Evolutionary conservation across 805 yeast species (phyloP), one percentile per base, ranked within the genome.

Genomic region (Candida namnaoensis): DNA sequence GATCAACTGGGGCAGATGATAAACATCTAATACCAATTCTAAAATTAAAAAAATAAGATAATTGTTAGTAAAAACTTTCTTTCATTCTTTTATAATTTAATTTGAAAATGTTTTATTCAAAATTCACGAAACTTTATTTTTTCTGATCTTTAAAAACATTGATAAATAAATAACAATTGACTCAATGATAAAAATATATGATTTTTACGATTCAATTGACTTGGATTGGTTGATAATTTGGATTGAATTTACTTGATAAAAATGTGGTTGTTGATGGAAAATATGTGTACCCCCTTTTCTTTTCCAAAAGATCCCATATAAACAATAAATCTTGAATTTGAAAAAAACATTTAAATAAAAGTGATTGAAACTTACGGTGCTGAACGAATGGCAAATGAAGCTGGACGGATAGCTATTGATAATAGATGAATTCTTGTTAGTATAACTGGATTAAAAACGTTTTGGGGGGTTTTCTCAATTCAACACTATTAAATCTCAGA

Each of bases 11-110:
- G 35, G 63, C 52, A 30, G 61, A 54, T 38, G 88, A 77, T 63
- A 78, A 63, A 60, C 64, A 70, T 73, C 91, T 83, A 52, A 77
- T 61, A 49, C 84, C 85, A 58, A 75, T 64, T 61, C 74, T 70
- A 37, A 14, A 33, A 15, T n/a, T n/a, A n/a, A 28, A 19, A 13
- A 26, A 30, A 14, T n/a, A 37, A 36, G 36, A 32, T 19, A 19
- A 2, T 26, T 3, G 28, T 26, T 26, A 26, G 15, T 35, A 7
- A 36, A 14, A 19, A 19, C 19, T 19, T 19, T 2, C 30, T 11
- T 24, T 35, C 2, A 8, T 25, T 2, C 28, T 26, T 8, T 26
- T 26, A 12, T 14, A 12, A n/a, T 27, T 14, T n/a, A 12, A 14
- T 32, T 7, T 30, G 6, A 23, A 10, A 26, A 10, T 26, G 5